Base-by-base conservation (phyloP, 148 eudicot genomes). In the Nepenthes gracilis region DNA sequence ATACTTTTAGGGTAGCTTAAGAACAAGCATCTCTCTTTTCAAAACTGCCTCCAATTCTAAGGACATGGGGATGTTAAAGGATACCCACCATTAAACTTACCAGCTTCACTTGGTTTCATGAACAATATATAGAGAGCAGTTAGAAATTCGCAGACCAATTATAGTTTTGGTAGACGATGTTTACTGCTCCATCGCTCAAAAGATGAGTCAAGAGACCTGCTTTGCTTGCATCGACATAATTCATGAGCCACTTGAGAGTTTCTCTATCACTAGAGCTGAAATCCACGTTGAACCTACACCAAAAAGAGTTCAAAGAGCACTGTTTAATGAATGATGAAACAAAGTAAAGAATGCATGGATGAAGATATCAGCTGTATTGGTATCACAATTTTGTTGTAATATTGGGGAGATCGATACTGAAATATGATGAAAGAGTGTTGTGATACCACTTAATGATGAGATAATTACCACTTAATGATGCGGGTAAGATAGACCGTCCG, bases 151-250 rank as follows among this genome's bases (percentile, higher is more conserved):
- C 57, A 35, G 96, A 88, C 96, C 94, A 92, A 61, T 92, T 88
- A 61, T 76, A 88, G 53, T 76, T 75, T 67, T 83, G 80, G 81
- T 85, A 84, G 51, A 57, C 70, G 59, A 92, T 66, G 68, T 67
- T 76, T 40, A 88, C 60, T 10, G 88, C 85, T 2, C 88, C 89
- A 63, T 92, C 98, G 56, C 80, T 74, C 71, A 82, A 70, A 55
- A 92, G 86, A 74, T 92, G 98, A 59, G 83, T 77, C 68, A 92
- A 68, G 54, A 92, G 88, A 43, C 98, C 94, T 49, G 94, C 77
- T 69, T 79, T 84, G 36, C 76, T 72, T 62, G 88, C 81, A 75
- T 82, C 98, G 81, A 88, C 75, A 79, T 78, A 92, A 60, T 58
- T 75, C 48, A 84, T 72, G 6, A 85, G 74, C 96, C 86, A 85